Percentiles rank a stretch among this genome's conserved stretches.
These are phyloP conservation scores for Euptelea pleiosperma DNA, from an alignment of 164 flowering plant species.

Conservation along the genomic window DNA sequence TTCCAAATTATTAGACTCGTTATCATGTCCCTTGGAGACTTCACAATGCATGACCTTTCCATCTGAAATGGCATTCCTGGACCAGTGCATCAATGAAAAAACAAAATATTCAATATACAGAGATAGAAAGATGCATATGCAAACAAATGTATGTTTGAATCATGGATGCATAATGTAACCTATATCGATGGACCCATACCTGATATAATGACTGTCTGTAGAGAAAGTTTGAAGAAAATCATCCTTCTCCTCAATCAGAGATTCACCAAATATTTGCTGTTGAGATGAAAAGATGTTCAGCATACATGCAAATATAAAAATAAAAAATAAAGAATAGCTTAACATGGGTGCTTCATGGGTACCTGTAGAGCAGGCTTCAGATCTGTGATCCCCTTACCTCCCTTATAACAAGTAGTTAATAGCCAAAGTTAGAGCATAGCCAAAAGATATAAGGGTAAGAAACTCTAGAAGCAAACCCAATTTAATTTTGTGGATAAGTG, in stretches of 20 bases:
- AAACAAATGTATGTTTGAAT: neutral
- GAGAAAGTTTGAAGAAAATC: slow-evolving; percentile 78
- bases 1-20: slow-evolving; percentile 17
- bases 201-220: slow-evolving; percentile 46
- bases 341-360: slow-evolving; percentile 5
- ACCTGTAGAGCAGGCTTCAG: slow-evolving; percentile 78
- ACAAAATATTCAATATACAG: neutral
- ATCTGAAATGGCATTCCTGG: slow-evolving; percentile 46
- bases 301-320: neutral
- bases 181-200: slow-evolving; percentile 31
- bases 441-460: neutral
- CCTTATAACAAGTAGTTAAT: slow-evolving; percentile 32
- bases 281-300: slow-evolving; percentile 4
- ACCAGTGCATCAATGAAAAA: neutral
- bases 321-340: neutral
- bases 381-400: slow-evolving; percentile 87
- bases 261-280: slow-evolving; percentile 83
- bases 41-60: slow-evolving; percentile 48
- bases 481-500: neutral
- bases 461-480: neutral
- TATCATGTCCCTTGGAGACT: slow-evolving; percentile 27
- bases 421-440: neutral
- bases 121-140: neutral
- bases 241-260: slow-evolving; percentile 64
- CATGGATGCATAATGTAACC: neutral